phyloP scores from a whole-genome alignment of 2,329 filamentous ascomycete genomes.

The Cytospora mali region DNA sequence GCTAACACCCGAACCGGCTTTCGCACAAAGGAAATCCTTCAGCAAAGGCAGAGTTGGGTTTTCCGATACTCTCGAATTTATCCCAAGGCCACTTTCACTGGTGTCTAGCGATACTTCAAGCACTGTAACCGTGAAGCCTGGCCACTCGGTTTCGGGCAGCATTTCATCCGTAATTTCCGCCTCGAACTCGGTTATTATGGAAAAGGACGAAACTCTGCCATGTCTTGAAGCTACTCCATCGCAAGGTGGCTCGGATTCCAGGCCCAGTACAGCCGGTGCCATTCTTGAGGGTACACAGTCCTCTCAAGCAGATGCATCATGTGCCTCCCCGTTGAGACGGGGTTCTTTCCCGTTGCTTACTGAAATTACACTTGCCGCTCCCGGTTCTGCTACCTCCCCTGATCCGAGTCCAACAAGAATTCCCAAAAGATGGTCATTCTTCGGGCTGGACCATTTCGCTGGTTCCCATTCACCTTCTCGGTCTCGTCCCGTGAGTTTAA shows the following conservation, averaged over 20 bases:
- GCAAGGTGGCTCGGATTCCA: slow-evolving; percentile 49
- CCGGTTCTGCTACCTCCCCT: slow-evolving; percentile 37
- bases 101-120: slow-evolving; percentile 84
- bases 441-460: slow-evolving; percentile 59
- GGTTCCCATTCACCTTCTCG: slow-evolving; percentile 50
- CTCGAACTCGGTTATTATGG: slow-evolving; percentile 46
- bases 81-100: slow-evolving; percentile 78
- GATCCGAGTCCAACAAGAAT: slow-evolving; percentile 54
- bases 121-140: slow-evolving; percentile 68
- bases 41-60: slow-evolving; percentile 70
- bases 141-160: slow-evolving; percentile 77
- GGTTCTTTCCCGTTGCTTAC: slow-evolving; percentile 62
- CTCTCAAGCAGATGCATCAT: slow-evolving; percentile 36
- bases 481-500: slow-evolving; percentile 50
- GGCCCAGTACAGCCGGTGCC: slow-evolving; percentile 73
- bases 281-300: slow-evolving; percentile 59
- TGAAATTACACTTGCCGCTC: slow-evolving; percentile 42
- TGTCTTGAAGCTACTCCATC: slow-evolving; percentile 45
- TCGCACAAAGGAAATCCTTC: slow-evolving; percentile 22
- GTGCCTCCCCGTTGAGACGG: slow-evolving; percentile 50
- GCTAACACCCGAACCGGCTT: slow-evolving; percentile 41
- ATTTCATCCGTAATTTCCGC: slow-evolving; percentile 75
- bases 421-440: slow-evolving; percentile 64
- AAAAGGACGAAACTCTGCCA: slow-evolving; percentile 44
- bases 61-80: slow-evolving; percentile 81